Percentiles rank a stretch among this genome's conserved stretches.
Evolutionary conservation across 1,284 basidiomycete genomes (phyloP).

Genomic region (Apiotrichum akiyoshidainum): DNA sequence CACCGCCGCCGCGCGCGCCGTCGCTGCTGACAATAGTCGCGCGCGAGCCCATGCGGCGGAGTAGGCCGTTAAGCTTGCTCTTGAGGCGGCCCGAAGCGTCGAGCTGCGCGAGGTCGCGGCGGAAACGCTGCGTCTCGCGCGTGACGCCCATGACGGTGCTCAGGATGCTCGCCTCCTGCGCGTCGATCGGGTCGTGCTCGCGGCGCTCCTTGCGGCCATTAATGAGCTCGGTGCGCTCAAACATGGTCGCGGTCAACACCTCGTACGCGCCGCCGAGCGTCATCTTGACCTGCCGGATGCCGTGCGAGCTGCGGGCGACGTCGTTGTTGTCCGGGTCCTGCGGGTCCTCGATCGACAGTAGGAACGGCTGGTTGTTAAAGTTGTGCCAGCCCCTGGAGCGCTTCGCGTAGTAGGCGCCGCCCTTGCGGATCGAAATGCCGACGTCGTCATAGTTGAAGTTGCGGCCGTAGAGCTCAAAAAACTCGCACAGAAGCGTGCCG

Average conservation of each 20-base stretch:
- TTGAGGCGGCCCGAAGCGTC: background rate
- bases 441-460: constrained; percentile 87
- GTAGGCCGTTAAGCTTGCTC: constrained; percentile 1
- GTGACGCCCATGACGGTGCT: constrained; percentile 76
- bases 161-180: constrained; percentile 73
- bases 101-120: constrained; percentile 6
- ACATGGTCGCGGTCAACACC: constrained; percentile 63
- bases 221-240: constrained; percentile 33
- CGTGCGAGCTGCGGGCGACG: constrained; percentile 83
- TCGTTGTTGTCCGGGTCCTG: constrained; percentile 88
- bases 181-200: constrained; percentile 40
- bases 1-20: background rate
- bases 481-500: constrained; percentile 88
- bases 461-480: constrained; percentile 91
- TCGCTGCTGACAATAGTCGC: constrained; percentile 1
- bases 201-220: constrained; percentile 25
- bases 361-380: constrained; percentile 57
- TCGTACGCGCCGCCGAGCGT: constrained; percentile 83
- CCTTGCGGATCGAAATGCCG: constrained; percentile 82
- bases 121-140: constrained; percentile 62
- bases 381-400: constrained; percentile 72
- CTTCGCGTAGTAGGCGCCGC: constrained; percentile 82
- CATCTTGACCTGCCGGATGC: constrained; percentile 73
- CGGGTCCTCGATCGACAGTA: constrained; percentile 92
- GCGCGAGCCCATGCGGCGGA: background rate